Evolutionary conservation across 2,329 filamentous ascomycete species (phyloP).

Genomic region (Neofusicoccum ribis): DNA sequence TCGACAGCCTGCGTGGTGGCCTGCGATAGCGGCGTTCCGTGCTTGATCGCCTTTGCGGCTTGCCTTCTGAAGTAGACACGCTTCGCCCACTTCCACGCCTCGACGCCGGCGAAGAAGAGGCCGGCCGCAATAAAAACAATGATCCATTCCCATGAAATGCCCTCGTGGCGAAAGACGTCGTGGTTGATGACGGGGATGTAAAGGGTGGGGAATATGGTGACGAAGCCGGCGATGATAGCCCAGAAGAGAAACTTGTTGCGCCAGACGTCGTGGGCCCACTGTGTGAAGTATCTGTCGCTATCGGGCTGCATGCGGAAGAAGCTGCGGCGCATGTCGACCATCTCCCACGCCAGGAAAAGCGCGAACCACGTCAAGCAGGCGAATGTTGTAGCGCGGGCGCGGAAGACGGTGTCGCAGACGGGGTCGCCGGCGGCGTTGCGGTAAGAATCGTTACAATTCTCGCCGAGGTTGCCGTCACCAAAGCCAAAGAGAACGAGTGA

Average conservation of each 20-base stretch:
- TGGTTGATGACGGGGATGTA: slow-evolving; percentile 70
- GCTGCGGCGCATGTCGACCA: slow-evolving; percentile 47
- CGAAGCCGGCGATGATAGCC: slow-evolving; percentile 45
- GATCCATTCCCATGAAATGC: slow-evolving; percentile 69
- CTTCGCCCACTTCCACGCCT: slow-evolving; percentile 69
- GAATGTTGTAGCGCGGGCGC: slow-evolving; percentile 47
- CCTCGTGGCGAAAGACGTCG: slow-evolving; percentile 64
- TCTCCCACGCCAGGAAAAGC: slow-evolving; percentile 50
- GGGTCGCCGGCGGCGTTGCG: slow-evolving; percentile 29
- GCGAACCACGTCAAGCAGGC: slow-evolving; percentile 46
- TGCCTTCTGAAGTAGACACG: slow-evolving; percentile 42
- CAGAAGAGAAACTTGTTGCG: slow-evolving; percentile 65
- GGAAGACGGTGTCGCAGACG: slow-evolving; percentile 63
- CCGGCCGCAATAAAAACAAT: slow-evolving; percentile 62
- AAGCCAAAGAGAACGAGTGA: slow-evolving; percentile 64
- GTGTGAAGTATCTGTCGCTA: slow-evolving; percentile 26
- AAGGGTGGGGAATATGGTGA: slow-evolving; percentile 48
- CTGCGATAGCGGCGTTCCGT: neutral
- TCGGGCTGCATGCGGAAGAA: slow-evolving; percentile 52
- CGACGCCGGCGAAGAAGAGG: slow-evolving; percentile 65
- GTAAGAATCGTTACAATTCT: slow-evolving; percentile 62
- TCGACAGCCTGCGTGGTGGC: neutral
- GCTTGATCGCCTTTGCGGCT: neutral
- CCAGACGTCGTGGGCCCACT: slow-evolving; percentile 70
- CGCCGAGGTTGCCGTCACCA: slow-evolving; percentile 61